Evolutionary conservation across 1,139 yeast species (phyloP), one percentile per base, ranked within the genome.

Genomic region (Geotrichum macrosporum): DNA sequence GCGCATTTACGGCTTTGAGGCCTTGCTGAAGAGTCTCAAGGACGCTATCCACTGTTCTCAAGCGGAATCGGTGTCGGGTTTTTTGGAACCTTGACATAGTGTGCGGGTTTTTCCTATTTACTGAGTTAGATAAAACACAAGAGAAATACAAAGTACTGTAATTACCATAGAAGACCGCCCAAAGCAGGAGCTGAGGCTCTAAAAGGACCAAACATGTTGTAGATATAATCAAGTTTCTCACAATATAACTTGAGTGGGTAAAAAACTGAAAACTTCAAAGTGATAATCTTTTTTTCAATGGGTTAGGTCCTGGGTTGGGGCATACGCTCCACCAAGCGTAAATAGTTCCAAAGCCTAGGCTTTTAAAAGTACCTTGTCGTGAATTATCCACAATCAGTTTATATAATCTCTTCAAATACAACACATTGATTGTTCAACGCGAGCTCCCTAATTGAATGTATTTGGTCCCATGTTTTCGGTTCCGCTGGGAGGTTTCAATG

Each of bases 161-260:
- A 19, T 38, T 76, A 80, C 96, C 96, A 89, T 48, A 89, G 71
- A 59, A 87, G 77, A 26, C 97, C 97, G 48, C 97, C 94, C 41
- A 81, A 66, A 12, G 77, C 67, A 31, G 78, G 73, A 50, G 73
- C 67, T 12, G 94, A 70, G 26, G 82, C 70, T 70, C 75, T 82
- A 63, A 87, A 87, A 13, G 95, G 81, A 50, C 95, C 95, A 61
- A 86, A 80, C 95, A 86, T 85, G 26, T 19, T 46, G 35, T n/a
- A 24, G 10, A 8, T 24, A 8, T 24, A 8, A 24, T 24, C 27
- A 10, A 24, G 10, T 8, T 29, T 19, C n/a, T 12, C 12, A 4
- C 13, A 18, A 9, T 15, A 9, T 5, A 5, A 15, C 18, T 8
- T 31, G 18, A 31, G 4, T 18, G 22, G 9, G 35, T 33, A 21